Evolutionary conservation across 2,329 filamentous ascomycete genomes (phyloP).

Genomic region (Furcasterigmium furcatum): DNA sequence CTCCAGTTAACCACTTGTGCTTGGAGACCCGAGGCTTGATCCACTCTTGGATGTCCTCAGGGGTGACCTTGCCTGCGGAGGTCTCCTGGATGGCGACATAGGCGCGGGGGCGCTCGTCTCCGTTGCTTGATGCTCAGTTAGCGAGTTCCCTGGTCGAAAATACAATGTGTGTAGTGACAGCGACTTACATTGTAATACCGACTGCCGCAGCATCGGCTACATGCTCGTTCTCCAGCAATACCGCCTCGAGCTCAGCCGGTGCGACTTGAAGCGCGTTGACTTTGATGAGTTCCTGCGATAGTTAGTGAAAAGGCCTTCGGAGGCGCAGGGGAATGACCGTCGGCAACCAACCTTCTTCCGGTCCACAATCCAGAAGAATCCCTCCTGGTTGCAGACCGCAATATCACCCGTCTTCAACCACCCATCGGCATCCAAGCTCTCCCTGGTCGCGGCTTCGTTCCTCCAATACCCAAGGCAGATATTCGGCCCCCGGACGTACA

Average conservation of each 20-base stretch:
- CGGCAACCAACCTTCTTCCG: constrained; percentile 40
- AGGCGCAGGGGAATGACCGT: not conserved
- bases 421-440: constrained; percentile 45
- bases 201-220: constrained; percentile 53
- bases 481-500: constrained; percentile 52
- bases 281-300: constrained; percentile 51
- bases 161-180: not conserved
- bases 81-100: constrained; percentile 48
- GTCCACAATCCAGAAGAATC: constrained; percentile 41
- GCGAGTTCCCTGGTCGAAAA: not conserved
- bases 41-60: constrained; percentile 47
- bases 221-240: constrained; percentile 46
- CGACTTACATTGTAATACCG: constrained; percentile 43
- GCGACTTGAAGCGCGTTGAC: constrained; percentile 58
- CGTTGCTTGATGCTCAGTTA: constrained; percentile 25
- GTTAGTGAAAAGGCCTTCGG: constrained; percentile 2
- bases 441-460: constrained; percentile 50
- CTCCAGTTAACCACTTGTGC: constrained; percentile 49
- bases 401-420: constrained; percentile 61
- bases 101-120: constrained; percentile 49
- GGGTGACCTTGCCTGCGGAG: constrained; percentile 39
- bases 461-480: constrained; percentile 58
- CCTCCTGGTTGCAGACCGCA: constrained; percentile 41
- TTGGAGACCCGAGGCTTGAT: constrained; percentile 44
- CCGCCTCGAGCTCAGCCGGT: constrained; percentile 53